Evolutionary conservation across 2,329 filamentous ascomycete species (phyloP).

Genomic region (Botrytis sinoallii): DNA sequence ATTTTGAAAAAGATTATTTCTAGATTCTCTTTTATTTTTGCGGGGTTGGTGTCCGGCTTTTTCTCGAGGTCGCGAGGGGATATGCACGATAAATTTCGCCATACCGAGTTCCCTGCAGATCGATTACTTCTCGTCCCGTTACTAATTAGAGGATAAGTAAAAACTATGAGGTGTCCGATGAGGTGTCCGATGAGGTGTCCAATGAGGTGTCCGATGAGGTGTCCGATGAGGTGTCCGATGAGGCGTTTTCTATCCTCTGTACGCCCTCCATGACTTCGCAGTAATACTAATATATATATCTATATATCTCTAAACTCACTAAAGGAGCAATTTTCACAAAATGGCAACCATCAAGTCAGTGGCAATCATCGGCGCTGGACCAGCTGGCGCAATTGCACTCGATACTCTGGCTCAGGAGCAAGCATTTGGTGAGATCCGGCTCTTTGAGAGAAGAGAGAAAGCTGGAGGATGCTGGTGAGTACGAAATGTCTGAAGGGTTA

Average conservation of each 20-base stretch:
- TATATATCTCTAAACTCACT: not conserved
- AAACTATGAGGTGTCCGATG: not conserved
- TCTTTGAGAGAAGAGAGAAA: slow-evolving; percentile 59
- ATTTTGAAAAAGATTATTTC: too few relatives aligned
- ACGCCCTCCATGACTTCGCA: not conserved
- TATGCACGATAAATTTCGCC: slow-evolving; percentile 7
- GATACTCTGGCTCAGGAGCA: slow-evolving; percentile 59
- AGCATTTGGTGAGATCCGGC: slow-evolving; percentile 55
- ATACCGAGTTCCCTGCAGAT: not conserved
- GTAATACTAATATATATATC: not conserved
- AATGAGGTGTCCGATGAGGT: too few relatives aligned
- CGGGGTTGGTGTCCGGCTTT: too few relatives aligned
- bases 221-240: too few relatives aligned
- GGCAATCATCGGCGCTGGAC: slow-evolving; percentile 60
- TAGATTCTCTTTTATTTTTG: too few relatives aligned
- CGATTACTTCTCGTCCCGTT: not conserved
- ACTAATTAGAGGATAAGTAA: not conserved
- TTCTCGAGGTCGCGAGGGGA: too few relatives aligned
- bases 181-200: too few relatives aligned
- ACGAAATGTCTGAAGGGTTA: not conserved
- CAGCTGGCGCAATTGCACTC: slow-evolving; percentile 57
- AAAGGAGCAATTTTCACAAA: not conserved
- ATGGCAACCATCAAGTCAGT: slow-evolving; percentile 42
- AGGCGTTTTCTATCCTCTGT: too few relatives aligned
- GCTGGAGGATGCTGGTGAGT: slow-evolving; percentile 60